Conservation (phyloP, 106 monocot genomes). For the Chionographis japonica region DNA sequence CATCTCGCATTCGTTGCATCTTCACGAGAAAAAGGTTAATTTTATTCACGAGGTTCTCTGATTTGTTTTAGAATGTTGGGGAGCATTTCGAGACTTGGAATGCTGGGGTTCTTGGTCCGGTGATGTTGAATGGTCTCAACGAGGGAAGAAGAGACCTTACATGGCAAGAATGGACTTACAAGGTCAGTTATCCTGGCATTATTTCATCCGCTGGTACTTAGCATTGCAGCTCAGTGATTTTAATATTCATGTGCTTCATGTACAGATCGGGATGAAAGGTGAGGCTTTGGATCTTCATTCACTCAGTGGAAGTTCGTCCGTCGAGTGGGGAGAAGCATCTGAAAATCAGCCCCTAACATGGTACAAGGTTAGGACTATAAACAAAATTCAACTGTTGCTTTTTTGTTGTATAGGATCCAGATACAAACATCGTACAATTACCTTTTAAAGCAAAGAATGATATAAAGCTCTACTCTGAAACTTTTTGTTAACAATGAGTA, state of each 20-base stretch:
- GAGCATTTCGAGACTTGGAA: constrained; percentile 92
- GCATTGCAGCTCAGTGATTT: neutral
- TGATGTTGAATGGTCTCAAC: constrained; percentile 70
- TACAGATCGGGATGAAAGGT: constrained; percentile 83
- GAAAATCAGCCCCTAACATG: constrained; percentile 60
- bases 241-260: neutral
- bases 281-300: constrained; percentile 57
- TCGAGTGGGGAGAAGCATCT: constrained; percentile 60
- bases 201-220: neutral
- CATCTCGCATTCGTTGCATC: neutral
- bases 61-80: constrained; percentile 60
- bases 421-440: too few species aligned
- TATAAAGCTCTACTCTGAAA: too few species aligned
- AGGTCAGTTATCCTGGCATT: constrained; percentile 19
- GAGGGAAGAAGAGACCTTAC: constrained; percentile 86
- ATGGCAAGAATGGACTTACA: constrained; percentile 84
- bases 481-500: too few species aligned
- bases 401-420: too few species aligned
- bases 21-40: neutral
- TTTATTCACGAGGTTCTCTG: neutral
- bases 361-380: constrained; percentile 63
- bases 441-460: too few species aligned
- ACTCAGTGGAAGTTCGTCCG: constrained; percentile 51
- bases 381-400: neutral
- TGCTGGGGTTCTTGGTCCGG: constrained; percentile 88